Evolutionary conservation across 495 filamentous ascomycete genomes (phyloP), one percentile per base, ranked within the genome.

Genomic region (Xylaria scruposa): DNA sequence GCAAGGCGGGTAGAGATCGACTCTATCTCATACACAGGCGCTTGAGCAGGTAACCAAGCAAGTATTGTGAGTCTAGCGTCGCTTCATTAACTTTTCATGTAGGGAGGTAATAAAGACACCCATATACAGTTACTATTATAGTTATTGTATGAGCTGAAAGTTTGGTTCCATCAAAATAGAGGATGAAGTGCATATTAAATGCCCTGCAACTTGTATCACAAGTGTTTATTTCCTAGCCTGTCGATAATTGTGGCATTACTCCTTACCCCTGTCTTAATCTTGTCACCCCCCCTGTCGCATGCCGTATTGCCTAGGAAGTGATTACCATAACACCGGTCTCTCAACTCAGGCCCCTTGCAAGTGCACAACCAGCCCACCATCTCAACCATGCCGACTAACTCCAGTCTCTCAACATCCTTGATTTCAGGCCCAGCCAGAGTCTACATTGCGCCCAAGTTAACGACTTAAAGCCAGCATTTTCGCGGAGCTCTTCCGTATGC

Each of bases 321-420:
- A 42, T 51, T 51, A 70, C 68, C 58, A 56, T 47, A 40, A 49
- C 33, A 49, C 33, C 24, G 69, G 70, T 71, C 68, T 56, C 42
- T 53, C 42, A 33, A 61, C 29, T 62, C 40, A 49, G 40, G 70
- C 51, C 51, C 70, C 70, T 71, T 66, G 62, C 62, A 71, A 40
- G 49, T 24, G 44, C 33, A 31, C 60, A 70, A 58, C 17, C 15
- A 61, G 47, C 51, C 69, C 58, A 58, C 54, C 68, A 40, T 40
- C 58, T 47, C 68, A 64, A 46, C 68, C 31, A 70, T 26, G 56
- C 40, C n/a, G 26, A 31, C 19, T 51, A 17, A 49, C 21, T 54
- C 46, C 21, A 46, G 53, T 56, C 58, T 64, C 36, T 33, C 29
- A 15, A 46, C 38, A 38, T 33, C 47, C 42, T 51, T 21, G 42